Evolutionary conservation across 306 rosid genomes (phyloP), one percentile per base, ranked within the genome.

Genomic region (Aeschynomene evenia): DNA sequence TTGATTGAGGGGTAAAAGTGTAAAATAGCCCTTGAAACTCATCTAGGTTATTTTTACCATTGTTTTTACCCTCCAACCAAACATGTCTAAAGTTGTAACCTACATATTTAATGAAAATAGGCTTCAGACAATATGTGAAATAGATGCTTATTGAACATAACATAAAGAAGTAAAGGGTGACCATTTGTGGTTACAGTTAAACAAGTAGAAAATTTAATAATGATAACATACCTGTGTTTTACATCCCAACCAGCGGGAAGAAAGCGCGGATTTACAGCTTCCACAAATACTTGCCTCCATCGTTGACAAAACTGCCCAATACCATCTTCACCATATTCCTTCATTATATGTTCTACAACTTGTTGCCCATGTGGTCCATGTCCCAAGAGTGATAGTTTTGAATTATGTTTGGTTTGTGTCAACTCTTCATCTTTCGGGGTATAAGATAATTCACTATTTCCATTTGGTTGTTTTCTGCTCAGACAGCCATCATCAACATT

Each of bases 341-440:
- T 77, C 68, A 91, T 46, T 74, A 94, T 75, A 82, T 80, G 78
- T 53, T 94, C 97, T 76, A 94, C 97, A 78, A 91, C 95, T 79
- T 80, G 86, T 72, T 88, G 91, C 19, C 99, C 99, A 71, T 91
- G 99, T 14, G 97, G 97, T 40, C 99, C 99, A 72, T 94, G 99
- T 53, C 97, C 99, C 74, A 91, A 79, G 23, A 94, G 82, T 33
- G 97, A 94, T 43, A 85, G 73, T 71, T 94, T 87, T 11, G 96
- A 53, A 77, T 79, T 83, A 31, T 83, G 87, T 53, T 74, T 84
- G 51, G 74, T 61, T 57, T 63, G 80, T 26, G 73, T 56, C 36
- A 71, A 64, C 72, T 71, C 82, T 31, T 77, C 85, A 49, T 60
- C 37, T 64, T 43, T 24, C 6, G 36, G 73, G 60, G 70, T 42